Conservation (phyloP, 2,329 filamentous ascomycete species). For the Fusarium sp. region DNA sequence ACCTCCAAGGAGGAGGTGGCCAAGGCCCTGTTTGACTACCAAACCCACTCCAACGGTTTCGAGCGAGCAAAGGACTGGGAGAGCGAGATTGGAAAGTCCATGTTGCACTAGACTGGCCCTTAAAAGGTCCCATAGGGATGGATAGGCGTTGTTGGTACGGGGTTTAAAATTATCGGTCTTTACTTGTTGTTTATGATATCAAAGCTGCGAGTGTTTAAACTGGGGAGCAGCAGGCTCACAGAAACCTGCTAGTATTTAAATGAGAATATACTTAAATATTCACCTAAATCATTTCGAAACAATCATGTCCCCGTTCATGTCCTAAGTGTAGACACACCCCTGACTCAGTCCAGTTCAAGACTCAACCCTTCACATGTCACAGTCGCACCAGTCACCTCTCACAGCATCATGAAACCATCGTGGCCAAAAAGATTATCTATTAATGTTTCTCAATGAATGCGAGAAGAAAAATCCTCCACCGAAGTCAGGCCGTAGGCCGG, state of each 20-base stretch:
- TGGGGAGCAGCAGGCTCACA: neutral
- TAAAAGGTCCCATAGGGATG: neutral
- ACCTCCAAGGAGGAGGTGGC: conserved; percentile 75
- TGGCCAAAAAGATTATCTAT: conserved; percentile 44
- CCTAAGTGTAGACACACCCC: no score
- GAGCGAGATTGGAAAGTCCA: conserved; percentile 85
- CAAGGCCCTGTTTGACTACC: conserved; percentile 78
- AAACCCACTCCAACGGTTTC: conserved; percentile 76
- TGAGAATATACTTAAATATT: neutral
- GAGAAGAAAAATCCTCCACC: conserved; percentile 43
- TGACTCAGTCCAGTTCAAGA: neutral
- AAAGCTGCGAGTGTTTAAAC: conserved; percentile 8
- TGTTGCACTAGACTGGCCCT: conserved; percentile 55
- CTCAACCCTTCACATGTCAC: neutral
- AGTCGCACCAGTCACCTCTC: neutral
- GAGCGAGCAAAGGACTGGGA: conserved; percentile 80
- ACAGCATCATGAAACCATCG: neutral
- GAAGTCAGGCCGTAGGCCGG: conserved; percentile 38
- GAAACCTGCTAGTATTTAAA: neutral
- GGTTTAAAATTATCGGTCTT: neutral
- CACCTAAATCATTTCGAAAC: neutral
- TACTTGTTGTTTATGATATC: neutral
- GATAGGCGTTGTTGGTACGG: conserved; percentile 28
- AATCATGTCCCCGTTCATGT: neutral
- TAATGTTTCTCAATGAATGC: conserved; percentile 45